Percentiles rank a stretch among this genome's conserved stretches.
Conservation (phyloP, 164 flowering plant genomes). For the Protea cynaroides region DNA sequence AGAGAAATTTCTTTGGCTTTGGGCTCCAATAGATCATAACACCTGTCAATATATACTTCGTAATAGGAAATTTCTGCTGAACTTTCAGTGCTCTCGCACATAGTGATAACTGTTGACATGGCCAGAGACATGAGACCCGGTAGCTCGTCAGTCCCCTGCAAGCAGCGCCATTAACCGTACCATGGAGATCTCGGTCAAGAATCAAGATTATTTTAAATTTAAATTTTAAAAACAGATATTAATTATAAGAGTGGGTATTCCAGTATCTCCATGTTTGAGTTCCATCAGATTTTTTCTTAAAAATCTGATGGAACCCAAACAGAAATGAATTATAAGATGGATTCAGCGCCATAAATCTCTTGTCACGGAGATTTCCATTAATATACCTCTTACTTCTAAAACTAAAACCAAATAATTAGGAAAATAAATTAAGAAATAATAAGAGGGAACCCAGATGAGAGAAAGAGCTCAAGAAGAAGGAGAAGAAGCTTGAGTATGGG, state of each 20-base stretch:
- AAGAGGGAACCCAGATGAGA: slow-evolving; percentile 1
- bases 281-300: too few species aligned
- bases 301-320: too few species aligned
- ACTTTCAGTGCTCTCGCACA: slow-evolving; percentile 45
- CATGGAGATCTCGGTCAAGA: too few species aligned
- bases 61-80: slow-evolving; percentile 68
- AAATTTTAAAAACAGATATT: too few species aligned
- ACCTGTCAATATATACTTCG: slow-evolving; percentile 87
- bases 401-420: too few species aligned
- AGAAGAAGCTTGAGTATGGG: background rate
- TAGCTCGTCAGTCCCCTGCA: slow-evolving; percentile 66
- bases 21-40: slow-evolving; percentile 73
- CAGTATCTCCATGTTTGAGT: too few species aligned
- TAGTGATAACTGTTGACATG: slow-evolving; percentile 54
- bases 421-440: background rate
- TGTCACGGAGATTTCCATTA: too few species aligned
- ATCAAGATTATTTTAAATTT: too few species aligned
- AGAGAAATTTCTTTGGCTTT: slow-evolving; percentile 63
- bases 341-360: too few species aligned
- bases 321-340: too few species aligned
- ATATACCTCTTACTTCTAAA: too few species aligned
- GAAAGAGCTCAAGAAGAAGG: background rate
- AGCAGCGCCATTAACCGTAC: slow-evolving; percentile 3
- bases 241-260: too few species aligned
- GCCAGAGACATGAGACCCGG: slow-evolving; percentile 82